Evolutionary conservation across 2,329 filamentous ascomycete species (phyloP).

Genomic region (Rhytidhysteron rufulum): DNA sequence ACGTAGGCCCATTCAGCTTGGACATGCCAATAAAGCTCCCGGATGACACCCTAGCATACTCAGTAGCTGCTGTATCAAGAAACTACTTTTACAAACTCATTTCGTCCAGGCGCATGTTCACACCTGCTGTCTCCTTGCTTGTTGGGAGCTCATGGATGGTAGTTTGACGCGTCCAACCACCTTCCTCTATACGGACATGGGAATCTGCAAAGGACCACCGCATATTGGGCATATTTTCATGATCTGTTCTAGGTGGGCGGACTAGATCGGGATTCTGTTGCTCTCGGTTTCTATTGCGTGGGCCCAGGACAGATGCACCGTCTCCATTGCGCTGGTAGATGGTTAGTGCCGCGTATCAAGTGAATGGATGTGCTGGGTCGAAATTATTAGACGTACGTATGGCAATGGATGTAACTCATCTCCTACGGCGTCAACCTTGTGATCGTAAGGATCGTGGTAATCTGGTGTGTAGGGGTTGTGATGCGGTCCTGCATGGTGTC

Average conservation of each 20-base stretch:
- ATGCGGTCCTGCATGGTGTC: constrained; percentile 22
- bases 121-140: constrained; percentile 68
- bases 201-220: constrained; percentile 57
- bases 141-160: constrained; percentile 62
- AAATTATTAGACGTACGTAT: constrained; percentile 28
- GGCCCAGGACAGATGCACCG: constrained; percentile 65
- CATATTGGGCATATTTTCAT: constrained; percentile 67
- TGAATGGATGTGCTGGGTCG: neutral
- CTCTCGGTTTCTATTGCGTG: constrained; percentile 64
- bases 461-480: constrained; percentile 56
- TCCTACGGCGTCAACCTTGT: constrained; percentile 58
- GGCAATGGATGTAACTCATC: constrained; percentile 62
- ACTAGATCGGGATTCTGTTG: constrained; percentile 69
- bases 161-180: constrained; percentile 73
- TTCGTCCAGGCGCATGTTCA: constrained; percentile 72
- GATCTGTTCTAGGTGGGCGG: constrained; percentile 69
- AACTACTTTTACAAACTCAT: neutral
- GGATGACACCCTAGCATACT: constrained; percentile 56
- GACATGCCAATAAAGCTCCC: constrained; percentile 78
- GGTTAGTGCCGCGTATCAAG: neutral
- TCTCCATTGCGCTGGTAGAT: constrained; percentile 43
- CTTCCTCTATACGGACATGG: constrained; percentile 57
- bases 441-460: constrained; percentile 59
- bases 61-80: neutral
- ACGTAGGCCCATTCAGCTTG: constrained; percentile 77